Evolutionary conservation across 2,329 filamentous ascomycete genomes (phyloP).

Genomic region (Chrysosporium queenslandicum): DNA sequence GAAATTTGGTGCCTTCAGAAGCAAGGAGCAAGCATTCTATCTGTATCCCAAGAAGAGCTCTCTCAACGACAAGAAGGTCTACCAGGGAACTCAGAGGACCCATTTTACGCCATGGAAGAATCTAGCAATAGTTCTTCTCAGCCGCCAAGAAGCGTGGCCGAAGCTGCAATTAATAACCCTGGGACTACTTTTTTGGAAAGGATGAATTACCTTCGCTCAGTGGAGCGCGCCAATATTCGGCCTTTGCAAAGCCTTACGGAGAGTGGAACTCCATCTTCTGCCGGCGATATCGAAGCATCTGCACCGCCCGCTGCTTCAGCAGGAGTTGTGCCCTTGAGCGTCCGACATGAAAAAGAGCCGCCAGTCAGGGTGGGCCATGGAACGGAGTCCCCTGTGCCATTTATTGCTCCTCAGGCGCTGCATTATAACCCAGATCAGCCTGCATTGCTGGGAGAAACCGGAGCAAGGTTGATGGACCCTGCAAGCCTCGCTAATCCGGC

Average conservation of each 20-base stretch:
- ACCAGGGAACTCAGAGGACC: neutral
- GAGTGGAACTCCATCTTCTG: conserved; percentile 36
- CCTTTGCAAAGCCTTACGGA: conserved; percentile 20
- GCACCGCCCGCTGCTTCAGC: conserved; percentile 24
- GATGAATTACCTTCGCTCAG: conserved; percentile 25
- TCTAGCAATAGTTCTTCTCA: conserved; percentile 4
- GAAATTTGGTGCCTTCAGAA: neutral
- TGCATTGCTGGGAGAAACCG: conserved; percentile 8
- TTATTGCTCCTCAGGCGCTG: conserved; percentile 24
- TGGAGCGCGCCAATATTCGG: conserved; percentile 21
- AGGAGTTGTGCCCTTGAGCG: conserved; percentile 28
- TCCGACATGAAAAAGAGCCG: conserved; percentile 27
- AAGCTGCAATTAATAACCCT: conserved; percentile 23
- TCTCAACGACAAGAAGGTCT: neutral
- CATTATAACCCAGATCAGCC: conserved; percentile 18
- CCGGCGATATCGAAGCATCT: conserved; percentile 32
- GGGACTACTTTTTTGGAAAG: conserved; percentile 27
- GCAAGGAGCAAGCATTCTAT: neutral
- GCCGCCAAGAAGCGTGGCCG: neutral
- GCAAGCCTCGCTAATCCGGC: neutral
- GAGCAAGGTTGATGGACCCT: conserved; percentile 2
- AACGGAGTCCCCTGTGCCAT: conserved; percentile 20
- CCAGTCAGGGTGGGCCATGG: conserved; percentile 19
- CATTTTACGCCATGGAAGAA: conserved; percentile 6
- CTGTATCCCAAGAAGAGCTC: neutral